Conservation (phyloP, 2,329 filamentous ascomycete species). For the Nemania abortiva region DNA sequence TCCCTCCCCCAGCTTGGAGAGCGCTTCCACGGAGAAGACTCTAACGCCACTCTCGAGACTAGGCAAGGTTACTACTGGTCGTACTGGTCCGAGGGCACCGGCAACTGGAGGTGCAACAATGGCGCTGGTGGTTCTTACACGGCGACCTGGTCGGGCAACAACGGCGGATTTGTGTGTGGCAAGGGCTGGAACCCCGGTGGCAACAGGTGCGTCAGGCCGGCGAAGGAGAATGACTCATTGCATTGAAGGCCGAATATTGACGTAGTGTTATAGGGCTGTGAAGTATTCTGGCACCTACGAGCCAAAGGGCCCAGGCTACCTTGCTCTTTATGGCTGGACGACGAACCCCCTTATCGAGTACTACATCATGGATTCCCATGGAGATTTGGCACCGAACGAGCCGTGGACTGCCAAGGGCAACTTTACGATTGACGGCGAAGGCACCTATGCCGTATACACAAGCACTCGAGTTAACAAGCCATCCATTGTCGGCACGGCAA, state of each 20-base stretch:
- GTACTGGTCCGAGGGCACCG: conserved; percentile 54
- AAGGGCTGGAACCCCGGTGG: conserved; percentile 70
- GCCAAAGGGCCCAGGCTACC: conserved; percentile 58
- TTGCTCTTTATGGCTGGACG: conserved; percentile 68
- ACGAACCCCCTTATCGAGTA: conserved; percentile 61
- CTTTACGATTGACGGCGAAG: conserved; percentile 62
- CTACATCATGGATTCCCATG: conserved; percentile 68
- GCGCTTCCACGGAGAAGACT: conserved; percentile 40
- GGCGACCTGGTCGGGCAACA: conserved; percentile 59
- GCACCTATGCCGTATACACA: conserved; percentile 64
- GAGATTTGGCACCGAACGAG: conserved; percentile 61
- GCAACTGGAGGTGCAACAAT: conserved; percentile 57
- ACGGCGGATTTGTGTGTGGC: conserved; percentile 68
- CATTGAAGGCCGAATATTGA: conserved; percentile 12
- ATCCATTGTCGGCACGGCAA: conserved; percentile 65
- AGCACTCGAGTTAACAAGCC: conserved; percentile 64
- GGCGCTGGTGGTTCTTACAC: conserved; percentile 56
- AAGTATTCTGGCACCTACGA: conserved; percentile 54
- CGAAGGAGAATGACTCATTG: neutral
- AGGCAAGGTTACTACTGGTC: conserved; percentile 49
- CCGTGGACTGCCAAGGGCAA: conserved; percentile 62
- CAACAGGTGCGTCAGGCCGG: conserved; percentile 54
- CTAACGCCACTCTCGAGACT: conserved; percentile 40
- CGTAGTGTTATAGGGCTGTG: conserved; percentile 46
- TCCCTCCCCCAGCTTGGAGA: conserved; percentile 39